Conservation (phyloP, 441 rosid genomes). For the Metrosideros polymorpha region DNA sequence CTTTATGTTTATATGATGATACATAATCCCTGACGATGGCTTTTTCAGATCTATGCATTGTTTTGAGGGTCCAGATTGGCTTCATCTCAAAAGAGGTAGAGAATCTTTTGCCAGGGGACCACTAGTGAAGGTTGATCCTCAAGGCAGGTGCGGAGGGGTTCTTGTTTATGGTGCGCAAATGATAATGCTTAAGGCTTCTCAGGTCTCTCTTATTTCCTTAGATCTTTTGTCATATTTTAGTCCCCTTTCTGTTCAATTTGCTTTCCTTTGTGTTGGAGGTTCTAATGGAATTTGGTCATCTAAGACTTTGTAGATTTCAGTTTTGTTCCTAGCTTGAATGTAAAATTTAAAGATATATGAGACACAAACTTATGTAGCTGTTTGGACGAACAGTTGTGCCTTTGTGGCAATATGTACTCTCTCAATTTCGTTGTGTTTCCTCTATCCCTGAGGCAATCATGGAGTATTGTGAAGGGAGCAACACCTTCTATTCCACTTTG, state of each 20-base stretch:
- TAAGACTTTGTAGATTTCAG: background rate
- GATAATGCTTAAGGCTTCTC: constrained; percentile 93
- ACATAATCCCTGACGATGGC: background rate
- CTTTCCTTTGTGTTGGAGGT: background rate
- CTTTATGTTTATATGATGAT: background rate
- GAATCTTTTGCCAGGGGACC: constrained; percentile 91
- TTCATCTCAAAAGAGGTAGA: constrained; percentile 89
- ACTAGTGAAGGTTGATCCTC: constrained; percentile 86
- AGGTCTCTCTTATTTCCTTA: constrained; percentile 41
- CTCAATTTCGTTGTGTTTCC: background rate
- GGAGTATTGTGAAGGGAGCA: background rate
- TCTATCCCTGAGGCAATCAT: background rate
- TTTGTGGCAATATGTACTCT: background rate
- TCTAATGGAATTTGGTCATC: background rate
- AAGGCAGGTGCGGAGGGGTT: constrained; percentile 93
- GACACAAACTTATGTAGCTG: background rate
- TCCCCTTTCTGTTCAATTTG: background rate
- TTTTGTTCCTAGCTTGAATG: background rate
- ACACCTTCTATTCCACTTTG: background rate
- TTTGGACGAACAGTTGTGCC: background rate
- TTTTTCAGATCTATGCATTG: constrained; percentile 95
- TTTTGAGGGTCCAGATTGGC: constrained; percentile 97
- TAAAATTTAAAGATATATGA: background rate
- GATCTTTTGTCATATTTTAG: background rate
- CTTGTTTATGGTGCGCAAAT: constrained; percentile 96